A percentile compares a stretch with the other conserved stretches of the same genome.
Evolutionary conservation across 306 rosid genomes (phyloP).

Genomic region (Fragaria ananassa): DNA sequence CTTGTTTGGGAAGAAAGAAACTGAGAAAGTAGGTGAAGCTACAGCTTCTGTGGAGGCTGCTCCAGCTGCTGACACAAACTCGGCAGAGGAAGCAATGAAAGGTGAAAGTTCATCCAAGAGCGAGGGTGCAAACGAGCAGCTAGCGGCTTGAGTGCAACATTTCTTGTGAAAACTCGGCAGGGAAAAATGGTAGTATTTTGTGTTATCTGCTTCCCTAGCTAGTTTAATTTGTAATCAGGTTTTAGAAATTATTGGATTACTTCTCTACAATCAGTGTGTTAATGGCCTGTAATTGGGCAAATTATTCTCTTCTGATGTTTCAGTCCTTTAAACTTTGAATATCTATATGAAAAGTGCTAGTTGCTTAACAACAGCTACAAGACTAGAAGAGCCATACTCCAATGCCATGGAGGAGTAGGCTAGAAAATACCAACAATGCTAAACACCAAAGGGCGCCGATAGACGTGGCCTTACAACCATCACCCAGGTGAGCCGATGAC

Average conservation of each 20-base stretch:
- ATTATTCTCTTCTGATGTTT: not conserved
- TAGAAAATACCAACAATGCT: too few relatives aligned
- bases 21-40: conserved; percentile 30
- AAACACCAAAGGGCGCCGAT: too few relatives aligned
- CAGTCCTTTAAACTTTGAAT: not conserved
- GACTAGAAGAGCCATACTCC: not conserved
- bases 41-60: conserved; percentile 8
- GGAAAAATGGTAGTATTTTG: not conserved
- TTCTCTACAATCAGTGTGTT: not conserved
- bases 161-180: not conserved
- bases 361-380: not conserved
- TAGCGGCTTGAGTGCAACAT: conserved; percentile 31
- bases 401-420: too few relatives aligned
- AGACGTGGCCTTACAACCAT: too few relatives aligned
- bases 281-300: not conserved
- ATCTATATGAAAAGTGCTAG: not conserved
- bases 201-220: conserved; percentile 2
- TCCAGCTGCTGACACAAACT: conserved; percentile 26
- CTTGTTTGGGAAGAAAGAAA: conserved; percentile 66
- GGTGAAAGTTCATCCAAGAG: conserved; percentile 29
- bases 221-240: not conserved
- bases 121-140: conserved; percentile 37
- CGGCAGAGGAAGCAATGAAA: conserved; percentile 23
- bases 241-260: not conserved
- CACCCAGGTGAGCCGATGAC: too few relatives aligned